Percentiles rank a stretch among this genome's conserved stretches.
Conservation (phyloP, 2,329 filamentous ascomycete species). For the Mycosphaerella sp. region DNA sequence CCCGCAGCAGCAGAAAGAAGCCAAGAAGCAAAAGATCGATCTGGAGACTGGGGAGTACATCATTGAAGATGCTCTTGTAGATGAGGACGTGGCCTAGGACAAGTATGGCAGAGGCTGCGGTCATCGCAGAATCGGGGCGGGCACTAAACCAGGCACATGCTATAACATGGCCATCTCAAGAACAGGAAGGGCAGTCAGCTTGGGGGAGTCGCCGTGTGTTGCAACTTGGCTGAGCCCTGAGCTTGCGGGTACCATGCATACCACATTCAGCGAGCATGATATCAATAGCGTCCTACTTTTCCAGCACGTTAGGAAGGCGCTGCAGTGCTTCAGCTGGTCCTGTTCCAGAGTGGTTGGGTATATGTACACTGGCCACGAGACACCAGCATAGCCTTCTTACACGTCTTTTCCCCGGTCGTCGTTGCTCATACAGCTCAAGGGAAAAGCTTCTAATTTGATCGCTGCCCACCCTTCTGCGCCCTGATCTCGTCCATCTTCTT, state of each 20-base stretch:
- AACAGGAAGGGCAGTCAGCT: too few species aligned
- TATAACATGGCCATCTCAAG: too few species aligned
- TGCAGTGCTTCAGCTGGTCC: background rate
- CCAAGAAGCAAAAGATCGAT: constrained; percentile 11
- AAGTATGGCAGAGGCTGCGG: background rate
- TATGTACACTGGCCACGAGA: constrained; percentile 23
- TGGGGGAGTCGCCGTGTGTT: too few species aligned
- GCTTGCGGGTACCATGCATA: too few species aligned
- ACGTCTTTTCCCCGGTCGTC: background rate
- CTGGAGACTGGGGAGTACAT: constrained; percentile 2
- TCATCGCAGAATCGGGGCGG: too few species aligned
- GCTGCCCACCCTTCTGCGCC: constrained; percentile 72
- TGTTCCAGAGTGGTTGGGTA: constrained; percentile 6
- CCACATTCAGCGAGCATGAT: too few species aligned
- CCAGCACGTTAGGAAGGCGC: background rate
- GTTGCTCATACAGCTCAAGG: background rate
- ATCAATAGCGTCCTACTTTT: background rate
- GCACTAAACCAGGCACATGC: too few species aligned
- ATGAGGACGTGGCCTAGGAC: background rate
- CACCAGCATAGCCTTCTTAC: background rate
- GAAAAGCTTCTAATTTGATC: constrained; percentile 62
- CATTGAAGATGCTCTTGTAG: background rate
- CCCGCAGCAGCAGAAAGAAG: background rate
- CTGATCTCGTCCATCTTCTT: constrained; percentile 97
- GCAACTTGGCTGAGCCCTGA: too few species aligned